phyloP scores from a whole-genome alignment of 306 rosid genomes.

The Mimosa pudica region DNA sequence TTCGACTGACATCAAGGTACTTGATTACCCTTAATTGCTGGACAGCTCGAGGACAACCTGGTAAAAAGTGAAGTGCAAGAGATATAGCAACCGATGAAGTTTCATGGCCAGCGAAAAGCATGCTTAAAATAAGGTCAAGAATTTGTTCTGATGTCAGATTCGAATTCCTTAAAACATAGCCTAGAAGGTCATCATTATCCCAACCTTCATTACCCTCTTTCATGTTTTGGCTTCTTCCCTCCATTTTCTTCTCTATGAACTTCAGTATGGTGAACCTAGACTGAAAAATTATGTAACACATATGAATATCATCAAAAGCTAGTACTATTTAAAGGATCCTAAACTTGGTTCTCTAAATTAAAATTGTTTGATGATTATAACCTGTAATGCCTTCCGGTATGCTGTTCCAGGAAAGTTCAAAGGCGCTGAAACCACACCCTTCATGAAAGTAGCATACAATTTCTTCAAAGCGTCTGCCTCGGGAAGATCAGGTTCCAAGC shows the following conservation, averaged over 20 bases:
- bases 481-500: slow-evolving; percentile 77
- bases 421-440: slow-evolving; percentile 90
- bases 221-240: slow-evolving; percentile 46
- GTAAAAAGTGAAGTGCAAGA: slow-evolving; percentile 77
- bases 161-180: slow-evolving; percentile 89
- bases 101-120: slow-evolving; percentile 98
- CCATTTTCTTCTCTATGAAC: slow-evolving; percentile 84
- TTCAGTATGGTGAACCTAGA: slow-evolving; percentile 78
- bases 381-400: slow-evolving; percentile 86
- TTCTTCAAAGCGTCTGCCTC: slow-evolving; percentile 88
- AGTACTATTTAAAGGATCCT: neutral
- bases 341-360: neutral
- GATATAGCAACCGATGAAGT: slow-evolving; percentile 94
- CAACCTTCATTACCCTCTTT: slow-evolving; percentile 43
- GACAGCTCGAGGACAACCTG: slow-evolving; percentile 68
- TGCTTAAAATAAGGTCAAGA: slow-evolving; percentile 82
- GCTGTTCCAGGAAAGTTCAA: slow-evolving; percentile 92
- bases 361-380: slow-evolving; percentile 15
- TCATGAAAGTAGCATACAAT: slow-evolving; percentile 90
- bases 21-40: slow-evolving; percentile 66
- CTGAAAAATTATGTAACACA: slow-evolving; percentile 43
- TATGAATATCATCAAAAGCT: neutral
- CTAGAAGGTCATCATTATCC: slow-evolving; percentile 85
- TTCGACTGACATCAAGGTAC: neutral
- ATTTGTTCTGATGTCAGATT: slow-evolving; percentile 89